Evolutionary conservation across 2,329 filamentous ascomycete genomes (phyloP), one percentile per base, ranked within the genome.

Genomic region (Clarireedia hainanense): DNA sequence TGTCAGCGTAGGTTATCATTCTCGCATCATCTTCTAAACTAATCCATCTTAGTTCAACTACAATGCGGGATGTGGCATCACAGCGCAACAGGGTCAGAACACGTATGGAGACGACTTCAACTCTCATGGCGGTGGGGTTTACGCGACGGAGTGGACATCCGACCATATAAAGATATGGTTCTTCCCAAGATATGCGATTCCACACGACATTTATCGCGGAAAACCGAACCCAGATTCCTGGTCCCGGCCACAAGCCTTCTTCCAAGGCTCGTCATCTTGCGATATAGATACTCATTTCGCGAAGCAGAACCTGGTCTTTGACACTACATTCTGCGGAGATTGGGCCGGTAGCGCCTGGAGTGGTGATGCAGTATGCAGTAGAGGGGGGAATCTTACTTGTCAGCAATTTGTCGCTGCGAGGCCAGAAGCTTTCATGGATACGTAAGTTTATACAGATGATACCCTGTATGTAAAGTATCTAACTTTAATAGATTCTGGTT

Each of bases 271-370:
- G 5, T 42, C 52, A 4, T 76, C 67, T 43, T 96, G 92, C 71
- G 74, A 91, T 63, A 86, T 95, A 61, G 75, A 84, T 58, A 62
- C 71, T 1, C 79, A 85, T 70, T 95, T 96, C 74, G 74, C 74
- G 57, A 72, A 86, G 57, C 80, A 95, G 73, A 80, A 85, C 63
- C 83, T 96, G 60, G 80, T 92, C 43, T 85, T 94, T 69, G 83
- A 91, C 73, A 92, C 84, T 1, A 88, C 86, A 10, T 89, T 95
- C 70, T 96, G 91, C 70, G 91, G 91, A 37, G 83, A 86, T 66
- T 95, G 89, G 88, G 91, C 90, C 6, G 89, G 88, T 30, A 69
- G 74, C 42, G 5, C 49, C 6, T 88, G 47, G n/a, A 62, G 53
- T 68, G 73, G 52, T 80, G 84, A 57, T 52, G 59, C 69, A 62